Evolutionary conservation across 2,329 filamentous ascomycete genomes (phyloP), one percentile per base, ranked within the genome.

Genomic region (Chaetomiaceae sp.): DNA sequence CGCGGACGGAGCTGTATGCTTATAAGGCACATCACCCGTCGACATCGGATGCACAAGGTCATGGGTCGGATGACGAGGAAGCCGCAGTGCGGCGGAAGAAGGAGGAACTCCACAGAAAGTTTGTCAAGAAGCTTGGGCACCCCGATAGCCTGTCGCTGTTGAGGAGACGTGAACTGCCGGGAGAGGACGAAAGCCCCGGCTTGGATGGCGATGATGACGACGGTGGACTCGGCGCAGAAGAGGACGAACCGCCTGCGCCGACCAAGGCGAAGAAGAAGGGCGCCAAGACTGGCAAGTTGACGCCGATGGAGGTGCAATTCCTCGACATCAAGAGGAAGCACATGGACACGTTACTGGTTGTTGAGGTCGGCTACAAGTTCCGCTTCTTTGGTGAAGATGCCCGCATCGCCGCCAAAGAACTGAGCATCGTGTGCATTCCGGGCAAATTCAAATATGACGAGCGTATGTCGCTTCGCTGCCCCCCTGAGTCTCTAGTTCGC

Each of bases 291-390:
- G 75, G 76, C 45, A 96, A 96, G 63, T 76, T 98, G 50, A 98
- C 93, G 0, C 93, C 93, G 0, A 86, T 98, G 82, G 90, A 97
- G 64, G 78, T 86, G 33, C 93, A 97, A 60, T 86, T 95, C 48
- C 75, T 98, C 6, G 90, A 95, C 15, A 95, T 98, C 65, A 98
- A 98, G 69, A 77, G 82, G 50, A 87, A 91, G 57, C 83, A 97
- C 62, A 76, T 88, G 70, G 93, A 97, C 62, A 93, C 91, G 0
- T 60, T 98, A 17, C 74, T 98, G 44, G 86, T 97, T 11, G 83
- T 97, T 42, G 91, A 98, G 64, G 93, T 97, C 8, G 93, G 93
- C 41, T 98, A 98, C 70, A 98, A 98, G 64, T 98, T 95, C 68
- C 83, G 86, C 27, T 95, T 98, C 70, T 95, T 95, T 61, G 93